These are phyloP conservation scores for Russula griseocarnosa DNA, from an alignment of 768 basidiomycete species.

Conservation along the genomic window DNA sequence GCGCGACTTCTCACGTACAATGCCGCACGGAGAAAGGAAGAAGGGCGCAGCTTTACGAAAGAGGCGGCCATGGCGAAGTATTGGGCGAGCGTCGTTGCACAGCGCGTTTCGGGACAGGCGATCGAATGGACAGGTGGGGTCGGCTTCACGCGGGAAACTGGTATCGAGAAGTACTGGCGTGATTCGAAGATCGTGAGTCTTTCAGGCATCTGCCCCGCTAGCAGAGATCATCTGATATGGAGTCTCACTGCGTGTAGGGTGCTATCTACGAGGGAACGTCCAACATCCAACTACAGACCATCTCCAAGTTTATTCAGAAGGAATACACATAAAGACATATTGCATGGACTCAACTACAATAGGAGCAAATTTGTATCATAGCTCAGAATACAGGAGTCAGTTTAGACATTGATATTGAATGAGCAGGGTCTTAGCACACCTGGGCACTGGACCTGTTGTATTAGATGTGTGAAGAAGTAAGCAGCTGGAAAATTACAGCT, in stretches of 20 bases:
- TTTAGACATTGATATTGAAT: background rate
- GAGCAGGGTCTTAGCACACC: too few species aligned
- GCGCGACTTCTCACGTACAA: constrained; percentile 94
- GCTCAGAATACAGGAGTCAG: background rate
- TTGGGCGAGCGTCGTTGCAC: constrained; percentile 84
- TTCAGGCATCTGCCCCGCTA: too few species aligned
- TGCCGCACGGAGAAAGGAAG: constrained; percentile 91
- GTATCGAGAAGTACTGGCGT: constrained; percentile 94
- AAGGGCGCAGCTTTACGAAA: constrained; percentile 78
- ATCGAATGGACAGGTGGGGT: constrained; percentile 97
- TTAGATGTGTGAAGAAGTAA: too few species aligned
- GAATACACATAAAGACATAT: constrained; percentile 55
- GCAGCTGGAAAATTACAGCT: too few species aligned
- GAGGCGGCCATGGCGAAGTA: constrained; percentile 99
- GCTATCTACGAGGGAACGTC: constrained; percentile 93
- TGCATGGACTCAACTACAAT: background rate
- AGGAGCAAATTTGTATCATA: background rate
- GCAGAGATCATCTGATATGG: background rate
- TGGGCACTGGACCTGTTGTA: too few species aligned
- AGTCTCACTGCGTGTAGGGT: constrained; percentile 45
- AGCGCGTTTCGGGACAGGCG: constrained; percentile 79
- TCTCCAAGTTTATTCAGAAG: constrained; percentile 87
- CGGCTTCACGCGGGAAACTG: constrained; percentile 90
- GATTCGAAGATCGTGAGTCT: constrained; percentile 88
- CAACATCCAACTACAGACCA: constrained; percentile 97